Conservation (phyloP, 2,329 filamentous ascomycete genomes). For the Colletotrichum costaricense region DNA sequence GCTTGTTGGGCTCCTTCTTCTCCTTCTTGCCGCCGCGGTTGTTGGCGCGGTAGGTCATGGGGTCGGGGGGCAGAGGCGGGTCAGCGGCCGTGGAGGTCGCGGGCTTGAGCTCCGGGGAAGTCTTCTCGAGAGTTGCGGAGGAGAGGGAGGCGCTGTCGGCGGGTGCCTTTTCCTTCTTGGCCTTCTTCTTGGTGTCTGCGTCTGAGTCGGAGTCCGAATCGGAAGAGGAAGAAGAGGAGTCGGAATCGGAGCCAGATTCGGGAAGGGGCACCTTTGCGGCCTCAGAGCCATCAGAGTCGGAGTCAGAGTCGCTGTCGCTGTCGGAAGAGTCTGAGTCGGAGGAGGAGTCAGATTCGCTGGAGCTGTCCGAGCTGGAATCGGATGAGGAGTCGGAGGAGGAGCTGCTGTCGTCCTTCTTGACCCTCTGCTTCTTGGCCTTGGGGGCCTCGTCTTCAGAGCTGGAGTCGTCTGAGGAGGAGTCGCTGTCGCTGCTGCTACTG, state of each 20-base stretch:
- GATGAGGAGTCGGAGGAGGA: slow-evolving; percentile 52
- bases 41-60: slow-evolving; percentile 49
- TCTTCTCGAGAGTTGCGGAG: slow-evolving; percentile 64
- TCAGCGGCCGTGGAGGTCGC: slow-evolving; percentile 43
- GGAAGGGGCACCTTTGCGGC: slow-evolving; percentile 56
- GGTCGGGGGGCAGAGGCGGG: slow-evolving; percentile 66
- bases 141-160: slow-evolving; percentile 47
- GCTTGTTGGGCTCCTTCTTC: slow-evolving; percentile 69
- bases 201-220: slow-evolving; percentile 39
- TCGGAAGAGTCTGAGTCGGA: slow-evolving; percentile 44
- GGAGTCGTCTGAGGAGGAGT: slow-evolving; percentile 50
- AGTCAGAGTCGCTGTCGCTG: slow-evolving; percentile 46
- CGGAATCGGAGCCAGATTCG: slow-evolving; percentile 54
- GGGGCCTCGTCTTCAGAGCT: slow-evolving; percentile 59
- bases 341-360: slow-evolving; percentile 37
- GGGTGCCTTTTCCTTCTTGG: slow-evolving; percentile 41
- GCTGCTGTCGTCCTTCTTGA: slow-evolving; percentile 46
- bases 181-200: slow-evolving; percentile 37
- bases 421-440: slow-evolving; percentile 64
- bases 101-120: slow-evolving; percentile 60
- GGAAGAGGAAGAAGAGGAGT: slow-evolving; percentile 43
- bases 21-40: slow-evolving; percentile 54
- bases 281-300: slow-evolving; percentile 45
- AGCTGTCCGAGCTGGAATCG: slow-evolving; percentile 49
- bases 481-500: slow-evolving; percentile 44